phyloP scores from a whole-genome alignment of 2,329 filamentous ascomycete species.

The Thielaviopsis euricoi region DNA sequence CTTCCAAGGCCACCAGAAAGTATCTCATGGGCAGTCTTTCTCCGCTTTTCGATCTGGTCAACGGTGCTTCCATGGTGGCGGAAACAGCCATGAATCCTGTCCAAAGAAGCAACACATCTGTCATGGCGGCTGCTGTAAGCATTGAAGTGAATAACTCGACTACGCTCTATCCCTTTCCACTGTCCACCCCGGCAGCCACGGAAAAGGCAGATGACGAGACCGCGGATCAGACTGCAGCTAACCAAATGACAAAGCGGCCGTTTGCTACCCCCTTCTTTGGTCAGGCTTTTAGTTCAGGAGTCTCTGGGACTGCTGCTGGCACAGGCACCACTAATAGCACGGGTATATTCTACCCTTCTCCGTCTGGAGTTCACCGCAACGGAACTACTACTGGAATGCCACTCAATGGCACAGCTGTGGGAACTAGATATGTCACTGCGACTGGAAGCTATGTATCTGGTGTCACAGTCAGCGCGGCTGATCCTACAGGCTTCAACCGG shows the following conservation, averaged over 20 bases:
- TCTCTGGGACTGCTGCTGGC: background rate
- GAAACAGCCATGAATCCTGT: background rate
- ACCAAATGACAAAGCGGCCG: background rate
- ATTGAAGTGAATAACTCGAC: slow-evolving; percentile 1
- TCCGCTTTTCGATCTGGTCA: slow-evolving; percentile 2
- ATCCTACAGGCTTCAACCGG: slow-evolving; percentile 4
- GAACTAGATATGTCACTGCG: background rate
- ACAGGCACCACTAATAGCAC: background rate
- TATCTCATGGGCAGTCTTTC: slow-evolving; percentile 4
- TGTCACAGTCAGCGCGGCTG: background rate
- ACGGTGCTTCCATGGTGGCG: background rate
- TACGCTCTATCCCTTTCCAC: background rate
- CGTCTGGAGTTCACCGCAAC: background rate
- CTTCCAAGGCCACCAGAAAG: background rate
- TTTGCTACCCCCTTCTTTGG: background rate
- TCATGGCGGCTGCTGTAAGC: background rate
- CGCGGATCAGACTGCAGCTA: background rate
- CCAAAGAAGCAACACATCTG: background rate
- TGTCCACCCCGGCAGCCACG: background rate
- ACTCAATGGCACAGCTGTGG: background rate
- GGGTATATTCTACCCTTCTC: background rate
- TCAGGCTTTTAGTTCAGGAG: background rate
- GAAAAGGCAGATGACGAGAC: background rate
- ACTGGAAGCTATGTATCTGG: background rate
- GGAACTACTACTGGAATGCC: background rate